Base-by-base conservation (phyloP, 805 yeast species). In the Yamadazyma nakazawae region DNA sequence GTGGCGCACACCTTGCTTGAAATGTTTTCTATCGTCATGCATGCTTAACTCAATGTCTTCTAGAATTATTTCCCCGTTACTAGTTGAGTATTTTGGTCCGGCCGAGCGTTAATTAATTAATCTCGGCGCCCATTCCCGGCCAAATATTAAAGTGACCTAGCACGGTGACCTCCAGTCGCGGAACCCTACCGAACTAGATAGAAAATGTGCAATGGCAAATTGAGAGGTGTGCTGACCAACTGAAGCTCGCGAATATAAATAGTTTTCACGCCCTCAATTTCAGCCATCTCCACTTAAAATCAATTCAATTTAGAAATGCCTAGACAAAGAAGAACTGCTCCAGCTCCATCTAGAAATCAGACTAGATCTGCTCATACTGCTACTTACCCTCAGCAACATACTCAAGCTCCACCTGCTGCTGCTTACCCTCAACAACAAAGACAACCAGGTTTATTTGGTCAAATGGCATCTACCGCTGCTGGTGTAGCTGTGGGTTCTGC, bases 401-500 rank as follows among this genome's bases (percentile, higher is more conserved):
- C 54, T n/a, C 51, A 57, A n/a, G 41, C 54, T 13, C 50, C 45
- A 34, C 44, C 47, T 9, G 74, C 75, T 28, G 75, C 75, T 28
- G 63, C 75, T 25, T 72, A 78, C 44, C 78, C 80, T 35, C 80
- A 77, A 59, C 80, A 80, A 50, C 51, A 61, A 41, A 76, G 75
- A 50, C 78, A 74, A 53, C 97, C 97, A 40, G 97, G 98, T 60
- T 60, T 92, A 64, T 91, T 92, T 61, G 87, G 92, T 50, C 96
- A 94, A 73, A 94, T 94, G 99, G 98, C 98, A 34, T 78, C 96
- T 40, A 94, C 99, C 41, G 99, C 99, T 46, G 99, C 98, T 42
- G 99, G 99, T 83, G 99, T 94, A 38, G 99, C 98, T 45, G 97
- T 94, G 47, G 99, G 99, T 60, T 88, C 97, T 43, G 85, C 98